Conservation (phyloP, 1,284 basidiomycete species). For the Fomitopsis palustris region DNA sequence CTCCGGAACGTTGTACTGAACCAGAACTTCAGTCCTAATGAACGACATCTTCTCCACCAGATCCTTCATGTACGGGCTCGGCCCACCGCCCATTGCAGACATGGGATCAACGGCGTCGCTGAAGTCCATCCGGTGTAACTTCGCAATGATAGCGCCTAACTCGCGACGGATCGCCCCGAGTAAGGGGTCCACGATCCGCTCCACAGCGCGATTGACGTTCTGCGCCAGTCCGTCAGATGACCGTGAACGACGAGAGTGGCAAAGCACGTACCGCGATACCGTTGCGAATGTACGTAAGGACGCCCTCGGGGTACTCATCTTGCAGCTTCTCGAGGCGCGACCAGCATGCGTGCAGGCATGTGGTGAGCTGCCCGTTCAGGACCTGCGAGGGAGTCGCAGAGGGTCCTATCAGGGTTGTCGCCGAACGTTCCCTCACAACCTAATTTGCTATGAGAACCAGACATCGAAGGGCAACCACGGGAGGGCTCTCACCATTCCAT, state of each 20-base stretch:
- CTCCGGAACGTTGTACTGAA: conserved; percentile 68
- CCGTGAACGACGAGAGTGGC: not conserved
- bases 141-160: conserved; percentile 70
- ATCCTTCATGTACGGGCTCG: conserved; percentile 88
- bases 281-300: conserved; percentile 58
- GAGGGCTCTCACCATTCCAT: conserved; percentile 51
- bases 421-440: conserved; percentile 76
- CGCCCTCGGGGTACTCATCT: conserved; percentile 66
- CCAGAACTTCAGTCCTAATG: conserved; percentile 73
- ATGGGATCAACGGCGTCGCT: conserved; percentile 63
- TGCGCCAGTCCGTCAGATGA: conserved; percentile 25
- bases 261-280: conserved; percentile 51
- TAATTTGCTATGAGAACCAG: conserved; percentile 27
- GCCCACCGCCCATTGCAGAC: conserved; percentile 60
- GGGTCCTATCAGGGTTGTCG: conserved; percentile 73
- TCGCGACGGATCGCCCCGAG: conserved; percentile 77
- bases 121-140: conserved; percentile 83
- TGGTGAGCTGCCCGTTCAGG: conserved; percentile 73
- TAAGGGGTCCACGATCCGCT: conserved; percentile 66
- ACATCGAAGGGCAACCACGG: not conserved
- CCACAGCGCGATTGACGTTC: conserved; percentile 59
- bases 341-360: conserved; percentile 78
- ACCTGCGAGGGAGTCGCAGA: conserved; percentile 75
- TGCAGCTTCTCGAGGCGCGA: conserved; percentile 65
- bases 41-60: conserved; percentile 82